Evolutionary conservation across 2,329 filamentous ascomycete species (phyloP), one percentile per base, ranked within the genome.

Genomic region (Trichoderma harzianum): DNA sequence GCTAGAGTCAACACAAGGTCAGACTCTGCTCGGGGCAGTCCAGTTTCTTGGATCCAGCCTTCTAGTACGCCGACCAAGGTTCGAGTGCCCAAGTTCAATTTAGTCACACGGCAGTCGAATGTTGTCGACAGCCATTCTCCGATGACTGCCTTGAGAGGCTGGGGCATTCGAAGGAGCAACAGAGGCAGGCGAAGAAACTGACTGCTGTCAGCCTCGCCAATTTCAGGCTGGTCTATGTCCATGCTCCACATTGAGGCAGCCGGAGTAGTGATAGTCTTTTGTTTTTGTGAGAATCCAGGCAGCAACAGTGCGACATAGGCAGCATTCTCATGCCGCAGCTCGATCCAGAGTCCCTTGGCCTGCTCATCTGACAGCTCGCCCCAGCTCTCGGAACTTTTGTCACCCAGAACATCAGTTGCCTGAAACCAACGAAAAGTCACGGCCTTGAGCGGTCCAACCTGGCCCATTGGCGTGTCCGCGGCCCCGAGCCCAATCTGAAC

Each of bases 41-140:
- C 82, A 7, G 79, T 81, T 0, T 80, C 78, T 2, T 78, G 76
- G 34, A 87, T 80, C 87, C 87, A 89, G 16, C 80, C 77, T 73
- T 89, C 88, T 84, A 85, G 87, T 7, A 83, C 80, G 5, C 77
- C 76, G 1, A 88, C 78, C 0, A 90, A 80, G 2, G 85, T 87
- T 58, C 81, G 82, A 7, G 86, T 88, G 7, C 86, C 85, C 2
- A 90, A 77, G 1, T 81, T 81, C 55, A 89, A 78, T 5, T 85
- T 80, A 69, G 82, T 85, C 58, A 89, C 83, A 32, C 86, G 87
- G 73, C 86, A 89, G 79, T 90, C 88, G 73, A 90, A 89, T 0
- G 84, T 84, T 55, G 78, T 83, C 4, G 83, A 81, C 12, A 90
- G 78, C 77, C 89, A 90, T 26, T 85, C 83, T n/a, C 82, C 73